These are phyloP conservation scores for Skeletonema costatum DNA, from an alignment of 108 stramenopile species.

Conservation along the genomic window DNA sequence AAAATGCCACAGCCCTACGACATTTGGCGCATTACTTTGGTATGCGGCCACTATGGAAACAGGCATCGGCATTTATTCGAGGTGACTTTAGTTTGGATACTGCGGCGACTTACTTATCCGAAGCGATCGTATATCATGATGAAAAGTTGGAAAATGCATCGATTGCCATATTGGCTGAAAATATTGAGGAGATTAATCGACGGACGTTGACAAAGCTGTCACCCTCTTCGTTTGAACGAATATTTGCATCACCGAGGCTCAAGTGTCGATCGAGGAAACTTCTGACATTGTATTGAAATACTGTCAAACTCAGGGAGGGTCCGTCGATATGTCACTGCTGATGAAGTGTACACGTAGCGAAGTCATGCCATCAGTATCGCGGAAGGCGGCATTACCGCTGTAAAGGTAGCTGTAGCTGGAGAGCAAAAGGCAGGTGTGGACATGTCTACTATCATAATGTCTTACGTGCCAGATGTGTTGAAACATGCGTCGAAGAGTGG, in stretches of 20 bases:
- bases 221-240: slow-evolving; percentile 44
- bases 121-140: slow-evolving; percentile 47
- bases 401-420: slow-evolving; percentile 40
- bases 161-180: slow-evolving; percentile 43
- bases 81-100: slow-evolving; percentile 43
- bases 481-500: slow-evolving; percentile 54
- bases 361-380: slow-evolving; percentile 48
- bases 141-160: slow-evolving; percentile 46
- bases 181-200: slow-evolving; percentile 41
- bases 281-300: slow-evolving; percentile 50
- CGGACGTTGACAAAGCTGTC: slow-evolving; percentile 40
- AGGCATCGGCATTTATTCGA: slow-evolving; percentile 42
- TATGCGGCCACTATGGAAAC: slow-evolving; percentile 47
- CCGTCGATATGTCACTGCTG: slow-evolving; percentile 38
- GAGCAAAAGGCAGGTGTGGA: slow-evolving; percentile 34
- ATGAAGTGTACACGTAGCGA: slow-evolving; percentile 48
- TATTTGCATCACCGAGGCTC: slow-evolving; percentile 39
- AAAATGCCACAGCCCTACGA: slow-evolving; percentile 49
- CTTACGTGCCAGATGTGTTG: slow-evolving; percentile 44
- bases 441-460: slow-evolving; percentile 40
- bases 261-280: slow-evolving; percentile 49
- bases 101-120: slow-evolving; percentile 38
- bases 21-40: slow-evolving; percentile 58
- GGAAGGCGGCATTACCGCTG: slow-evolving; percentile 44
- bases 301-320: slow-evolving; percentile 44